Conservation (phyloP, 441 rosid genomes). For the Populus hybrid region DNA sequence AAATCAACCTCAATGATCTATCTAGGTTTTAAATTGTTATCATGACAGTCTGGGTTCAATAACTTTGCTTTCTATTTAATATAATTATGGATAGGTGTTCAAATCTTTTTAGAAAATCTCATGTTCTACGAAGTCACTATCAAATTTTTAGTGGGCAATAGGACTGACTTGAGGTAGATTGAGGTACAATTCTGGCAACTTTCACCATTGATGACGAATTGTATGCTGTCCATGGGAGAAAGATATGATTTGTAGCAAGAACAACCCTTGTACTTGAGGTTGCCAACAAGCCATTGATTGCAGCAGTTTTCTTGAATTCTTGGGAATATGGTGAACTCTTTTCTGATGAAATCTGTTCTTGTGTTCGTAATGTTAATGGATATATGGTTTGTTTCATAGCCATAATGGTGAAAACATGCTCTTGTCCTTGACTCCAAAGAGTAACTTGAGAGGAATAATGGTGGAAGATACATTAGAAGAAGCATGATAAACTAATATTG, state of each 20-base stretch:
- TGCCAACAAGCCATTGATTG: constrained; percentile 4
- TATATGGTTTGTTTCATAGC: neutral
- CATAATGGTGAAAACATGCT: too few species aligned
- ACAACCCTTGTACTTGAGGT: constrained; percentile 1
- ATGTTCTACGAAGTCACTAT: constrained; percentile 16
- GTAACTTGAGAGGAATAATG: too few species aligned
- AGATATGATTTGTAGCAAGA: constrained; percentile 5
- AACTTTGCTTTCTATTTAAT: neutral
- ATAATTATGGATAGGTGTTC: neutral
- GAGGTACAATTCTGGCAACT: constrained; percentile 17
- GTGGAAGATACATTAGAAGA: too few species aligned
- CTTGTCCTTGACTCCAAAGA: too few species aligned
- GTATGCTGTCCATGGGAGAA: neutral
- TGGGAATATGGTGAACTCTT: neutral
- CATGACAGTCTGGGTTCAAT: too few species aligned
- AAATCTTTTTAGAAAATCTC: constrained; percentile 7
- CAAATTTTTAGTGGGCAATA: constrained; percentile 14
- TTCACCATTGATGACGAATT: constrained; percentile 16
- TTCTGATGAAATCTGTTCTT: too few species aligned
- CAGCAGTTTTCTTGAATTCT: neutral
- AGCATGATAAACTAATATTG: neutral
- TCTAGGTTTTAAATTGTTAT: too few species aligned
- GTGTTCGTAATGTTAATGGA: neutral
- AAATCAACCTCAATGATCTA: too few species aligned
- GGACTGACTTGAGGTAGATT: neutral